Evolutionary conservation across 345 rosid genomes (phyloP).

Genomic region (Eucalyptus curtisii): DNA sequence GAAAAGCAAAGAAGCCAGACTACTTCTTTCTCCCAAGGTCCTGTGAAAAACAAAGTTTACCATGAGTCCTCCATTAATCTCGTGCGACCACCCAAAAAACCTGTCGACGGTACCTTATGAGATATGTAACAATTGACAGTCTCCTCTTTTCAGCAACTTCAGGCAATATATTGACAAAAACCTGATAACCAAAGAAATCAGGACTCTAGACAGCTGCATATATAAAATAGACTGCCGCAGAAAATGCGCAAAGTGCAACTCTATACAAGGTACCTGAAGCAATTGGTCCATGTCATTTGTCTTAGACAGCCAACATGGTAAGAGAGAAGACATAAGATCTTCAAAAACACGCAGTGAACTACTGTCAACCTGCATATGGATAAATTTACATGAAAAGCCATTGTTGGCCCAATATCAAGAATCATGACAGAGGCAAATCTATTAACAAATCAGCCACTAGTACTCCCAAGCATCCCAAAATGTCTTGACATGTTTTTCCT

Average conservation of each 20-base stretch:
- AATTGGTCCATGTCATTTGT: conserved; percentile 35
- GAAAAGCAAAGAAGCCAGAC: conserved; percentile 68
- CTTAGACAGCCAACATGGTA: conserved; percentile 81
- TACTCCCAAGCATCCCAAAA: neutral
- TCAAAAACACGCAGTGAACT: conserved; percentile 67
- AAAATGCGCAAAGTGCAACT: neutral
- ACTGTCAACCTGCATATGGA: conserved; percentile 48
- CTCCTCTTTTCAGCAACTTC: conserved; percentile 73
- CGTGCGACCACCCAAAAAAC: neutral
- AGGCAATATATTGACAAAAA: conserved; percentile 73
- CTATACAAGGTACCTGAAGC: conserved; percentile 46
- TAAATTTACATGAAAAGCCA: neutral
- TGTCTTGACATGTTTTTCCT: neutral
- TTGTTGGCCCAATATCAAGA: neutral
- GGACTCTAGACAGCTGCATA: neutral
- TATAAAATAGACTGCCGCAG: neutral
- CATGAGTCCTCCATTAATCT: neutral
- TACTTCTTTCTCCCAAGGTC: conserved; percentile 64
- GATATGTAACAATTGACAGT: conserved; percentile 45
- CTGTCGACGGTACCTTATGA: conserved; percentile 52
- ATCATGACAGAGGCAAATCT: neutral
- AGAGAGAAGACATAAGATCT: conserved; percentile 60
- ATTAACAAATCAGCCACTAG: neutral
- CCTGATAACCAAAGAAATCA: conserved; percentile 22
- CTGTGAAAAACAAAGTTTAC: conserved; percentile 19